phyloP scores from a whole-genome alignment of 768 basidiomycete species.

The Boletus patriciae region DNA sequence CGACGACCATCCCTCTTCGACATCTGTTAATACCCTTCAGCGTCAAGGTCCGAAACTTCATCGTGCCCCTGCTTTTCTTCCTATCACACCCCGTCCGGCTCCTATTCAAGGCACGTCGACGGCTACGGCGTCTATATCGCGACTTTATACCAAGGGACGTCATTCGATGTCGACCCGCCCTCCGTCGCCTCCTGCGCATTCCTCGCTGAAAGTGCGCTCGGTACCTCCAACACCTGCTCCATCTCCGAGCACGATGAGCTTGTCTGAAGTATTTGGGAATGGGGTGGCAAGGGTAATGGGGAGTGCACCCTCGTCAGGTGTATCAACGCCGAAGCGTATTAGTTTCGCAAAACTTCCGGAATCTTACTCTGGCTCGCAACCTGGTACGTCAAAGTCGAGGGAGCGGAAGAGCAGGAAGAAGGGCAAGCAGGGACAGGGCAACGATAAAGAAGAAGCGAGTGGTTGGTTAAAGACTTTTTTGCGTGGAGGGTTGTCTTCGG shows the following conservation, averaged over 20 bases:
- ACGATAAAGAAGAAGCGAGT: slow-evolving; percentile 24
- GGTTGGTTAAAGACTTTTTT: slow-evolving; percentile 28
- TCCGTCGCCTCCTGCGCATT: slow-evolving; percentile 58
- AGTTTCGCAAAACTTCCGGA: slow-evolving; percentile 77
- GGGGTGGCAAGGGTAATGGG: slow-evolving; percentile 31
- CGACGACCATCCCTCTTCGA: slow-evolving; percentile 45
- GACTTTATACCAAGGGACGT: slow-evolving; percentile 65
- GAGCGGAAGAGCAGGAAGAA: slow-evolving; percentile 33
- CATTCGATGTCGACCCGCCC: slow-evolving; percentile 63
- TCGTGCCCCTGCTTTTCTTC: slow-evolving; percentile 36
- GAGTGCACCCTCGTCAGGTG: slow-evolving; percentile 49
- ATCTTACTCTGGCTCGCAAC: slow-evolving; percentile 48
- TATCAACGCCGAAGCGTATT: slow-evolving; percentile 71
- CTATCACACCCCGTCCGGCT: slow-evolving; percentile 46
- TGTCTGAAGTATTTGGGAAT: slow-evolving; percentile 30
- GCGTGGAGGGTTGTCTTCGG: slow-evolving; percentile 24
- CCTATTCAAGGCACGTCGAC: slow-evolving; percentile 63
- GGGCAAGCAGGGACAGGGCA: slow-evolving; percentile 36
- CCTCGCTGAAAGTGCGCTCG: slow-evolving; percentile 43
- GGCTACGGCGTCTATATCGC: slow-evolving; percentile 75
- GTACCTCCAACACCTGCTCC: slow-evolving; percentile 38
- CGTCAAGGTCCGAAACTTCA: slow-evolving; percentile 11
- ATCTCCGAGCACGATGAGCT: slow-evolving; percentile 33
- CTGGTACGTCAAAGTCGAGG: slow-evolving; percentile 37
- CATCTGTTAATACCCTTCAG: slow-evolving; percentile 19